phyloP scores from a whole-genome alignment of 1,139 yeast species.

The Pichia sp. region DNA sequence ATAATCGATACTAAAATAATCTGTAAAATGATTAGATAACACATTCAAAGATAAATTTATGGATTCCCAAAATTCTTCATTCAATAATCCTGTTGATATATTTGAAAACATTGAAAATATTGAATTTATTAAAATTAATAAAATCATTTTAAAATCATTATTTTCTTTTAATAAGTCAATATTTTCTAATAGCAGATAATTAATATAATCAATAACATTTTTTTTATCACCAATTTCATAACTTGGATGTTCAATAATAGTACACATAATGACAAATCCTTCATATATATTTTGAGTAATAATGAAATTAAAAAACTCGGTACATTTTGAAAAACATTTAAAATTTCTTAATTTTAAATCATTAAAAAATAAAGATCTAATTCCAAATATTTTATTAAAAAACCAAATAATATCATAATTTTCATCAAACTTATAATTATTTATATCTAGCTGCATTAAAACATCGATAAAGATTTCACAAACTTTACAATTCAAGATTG shows the following conservation, averaged over 20 bases:
- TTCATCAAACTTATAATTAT: constrained; percentile 1
- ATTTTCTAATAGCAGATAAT: constrained; percentile 21
- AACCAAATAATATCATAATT: neutral
- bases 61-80: constrained; percentile 14
- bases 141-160: neutral
- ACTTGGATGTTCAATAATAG: constrained; percentile 11
- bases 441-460: constrained; percentile 3
- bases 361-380: constrained; percentile 7
- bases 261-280: constrained; percentile 14
- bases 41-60: constrained; percentile 20
- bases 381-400: constrained; percentile 8
- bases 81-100: neutral
- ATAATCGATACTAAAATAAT: constrained; percentile 5
- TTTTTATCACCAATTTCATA: constrained; percentile 1
- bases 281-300: constrained; percentile 12
- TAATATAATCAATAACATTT: constrained; percentile 19
- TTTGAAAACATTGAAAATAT: constrained; percentile 1
- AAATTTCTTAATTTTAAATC: constrained; percentile 9
- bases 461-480: constrained; percentile 11
- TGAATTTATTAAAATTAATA: constrained; percentile 19
- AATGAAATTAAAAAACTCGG: constrained; percentile 14
- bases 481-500: constrained; percentile 2
- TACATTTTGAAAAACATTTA: constrained; percentile 12
- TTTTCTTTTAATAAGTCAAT: constrained; percentile 1
- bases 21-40: constrained; percentile 16